Percentiles rank a stretch among this genome's conserved stretches.
These are phyloP conservation scores for Lachancea thermotolerans DNA, from an alignment of 805 yeast genomes.

Conservation along the genomic window DNA sequence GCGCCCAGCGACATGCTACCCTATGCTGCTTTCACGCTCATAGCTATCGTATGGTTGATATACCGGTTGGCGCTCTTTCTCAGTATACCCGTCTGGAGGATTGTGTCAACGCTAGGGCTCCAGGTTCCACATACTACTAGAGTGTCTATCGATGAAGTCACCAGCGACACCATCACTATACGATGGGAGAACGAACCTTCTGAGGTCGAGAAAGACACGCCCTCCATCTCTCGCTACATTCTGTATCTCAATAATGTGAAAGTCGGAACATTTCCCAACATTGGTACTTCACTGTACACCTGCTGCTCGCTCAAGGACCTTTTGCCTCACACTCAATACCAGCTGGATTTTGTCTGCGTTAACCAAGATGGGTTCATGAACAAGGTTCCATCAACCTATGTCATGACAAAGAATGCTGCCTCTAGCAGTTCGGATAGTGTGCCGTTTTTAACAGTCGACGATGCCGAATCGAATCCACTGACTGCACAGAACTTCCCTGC, in stretches of 20 bases:
- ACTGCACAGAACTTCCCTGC: constrained; percentile 8
- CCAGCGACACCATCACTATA: constrained; percentile 23
- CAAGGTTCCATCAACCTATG: constrained; percentile 27
- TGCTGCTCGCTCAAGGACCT: constrained; percentile 28
- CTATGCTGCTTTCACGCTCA: constrained; percentile 8
- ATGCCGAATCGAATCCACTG: neutral
- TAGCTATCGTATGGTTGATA: constrained; percentile 22
- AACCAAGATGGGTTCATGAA: constrained; percentile 30
- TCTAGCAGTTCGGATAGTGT: constrained; percentile 5
- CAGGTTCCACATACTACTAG: constrained; percentile 30
- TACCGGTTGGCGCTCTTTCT: constrained; percentile 25
- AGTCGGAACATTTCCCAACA: constrained; percentile 28
- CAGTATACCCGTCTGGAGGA: constrained; percentile 25
- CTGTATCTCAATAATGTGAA: constrained; percentile 27
- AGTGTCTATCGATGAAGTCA: constrained; percentile 30
- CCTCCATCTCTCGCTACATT: constrained; percentile 25
- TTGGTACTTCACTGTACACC: constrained; percentile 26
- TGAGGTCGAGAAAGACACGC: constrained; percentile 7
- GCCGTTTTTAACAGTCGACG: constrained; percentile 17
- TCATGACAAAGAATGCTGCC: constrained; percentile 19
- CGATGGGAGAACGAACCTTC: constrained; percentile 33
- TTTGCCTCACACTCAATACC: constrained; percentile 22
- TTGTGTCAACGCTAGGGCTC: constrained; percentile 25
- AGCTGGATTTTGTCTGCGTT: constrained; percentile 30
- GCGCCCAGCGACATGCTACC: constrained; percentile 5